Evolutionary conservation across 2,329 filamentous ascomycete genomes (phyloP), one percentile per base, ranked within the genome.

Genomic region (Coniochaeta sp.): DNA sequence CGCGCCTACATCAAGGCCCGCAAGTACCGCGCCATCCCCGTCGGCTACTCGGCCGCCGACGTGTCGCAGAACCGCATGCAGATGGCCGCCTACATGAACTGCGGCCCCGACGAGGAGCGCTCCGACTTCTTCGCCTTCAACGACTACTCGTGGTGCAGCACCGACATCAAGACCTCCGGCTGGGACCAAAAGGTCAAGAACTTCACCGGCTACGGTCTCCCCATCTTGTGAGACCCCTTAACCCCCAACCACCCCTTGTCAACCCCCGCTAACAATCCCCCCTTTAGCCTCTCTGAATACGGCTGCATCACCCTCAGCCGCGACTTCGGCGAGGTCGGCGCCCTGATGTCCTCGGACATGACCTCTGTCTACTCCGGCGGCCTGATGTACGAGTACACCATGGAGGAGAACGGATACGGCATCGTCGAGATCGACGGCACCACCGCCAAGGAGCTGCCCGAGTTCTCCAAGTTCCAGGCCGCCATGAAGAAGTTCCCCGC

Each of bases 11-110:
- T 89, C 61, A 75, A 73, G 57, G 71, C 73, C 51, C 82, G 80
- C 30, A 74, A 76, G 42, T 79, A 87, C 61, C 82, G 86, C 60
- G 65, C 74, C 51, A 74, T 90, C 45, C 87, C 86, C n/a, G 85
- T 91, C 51, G 87, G 87, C 31, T 91, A 91, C 71, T 82, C 79
- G 14, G 80, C 80, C 33, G 91, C 91, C 55, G 91, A 96, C 71
- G 87, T 96, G 52, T 78, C 87, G 54, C 78, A 83, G 63, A 96
- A 95, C 77, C 88, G 91, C 61, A 82, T 87, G 72, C 82, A 96
- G 73, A 90, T 90, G 67, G 91, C 91, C 47, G 65, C 85, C 51
- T 96, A 95, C 79, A 90, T 96, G 84, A 96, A 96, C 81, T 96
- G 91, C 66, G 91, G 91, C 55, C 75, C 81, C 51, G 88, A 92